Percentiles rank a stretch among this genome's conserved stretches.
Conservation (phyloP, 106 monocot species). For the Iris macrosiphon region DNA sequence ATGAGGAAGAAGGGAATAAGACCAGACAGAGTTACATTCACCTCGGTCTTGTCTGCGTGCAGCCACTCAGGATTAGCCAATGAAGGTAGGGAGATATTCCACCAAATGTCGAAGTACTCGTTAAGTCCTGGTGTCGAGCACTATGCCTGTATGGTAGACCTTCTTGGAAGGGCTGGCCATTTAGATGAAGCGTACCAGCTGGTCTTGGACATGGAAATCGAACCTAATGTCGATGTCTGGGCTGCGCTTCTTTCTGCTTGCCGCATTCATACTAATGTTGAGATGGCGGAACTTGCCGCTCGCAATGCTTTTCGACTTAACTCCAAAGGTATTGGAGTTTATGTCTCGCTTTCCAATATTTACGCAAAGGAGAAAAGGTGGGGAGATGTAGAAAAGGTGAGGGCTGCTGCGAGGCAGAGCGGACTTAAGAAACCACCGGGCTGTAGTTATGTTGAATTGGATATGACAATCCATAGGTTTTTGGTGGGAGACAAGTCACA, state of each 20-base stretch:
- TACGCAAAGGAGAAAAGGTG: conserved; percentile 40
- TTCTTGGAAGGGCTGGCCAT: conserved; percentile 34
- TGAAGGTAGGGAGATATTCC: conserved; percentile 30
- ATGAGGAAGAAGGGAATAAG: conserved; percentile 23
- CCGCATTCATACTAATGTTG: conserved; percentile 28
- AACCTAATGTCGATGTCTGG: conserved; percentile 46
- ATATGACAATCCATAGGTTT: conserved; percentile 28
- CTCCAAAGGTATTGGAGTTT: conserved; percentile 23
- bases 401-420: conserved; percentile 22
- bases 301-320: conserved; percentile 18
- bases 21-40: conserved; percentile 36
- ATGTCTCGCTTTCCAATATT: conserved; percentile 36
- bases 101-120: conserved; percentile 16
- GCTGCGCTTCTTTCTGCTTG: conserved; percentile 47
- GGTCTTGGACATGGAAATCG: conserved; percentile 24
- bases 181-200: conserved; percentile 39
- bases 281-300: conserved; percentile 37
- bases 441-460: conserved; percentile 31
- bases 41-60: conserved; percentile 47
- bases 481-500: conserved; percentile 45
- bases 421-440: conserved; percentile 48
- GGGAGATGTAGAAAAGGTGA: conserved; percentile 37
- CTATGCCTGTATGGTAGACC: conserved; percentile 37
- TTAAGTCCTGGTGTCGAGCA: conserved; percentile 25
- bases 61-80: conserved; percentile 36